Evolutionary conservation across 495 filamentous ascomycete genomes (phyloP), one percentile per base, ranked within the genome.

Genomic region (Lasiosphaeria miniovina): DNA sequence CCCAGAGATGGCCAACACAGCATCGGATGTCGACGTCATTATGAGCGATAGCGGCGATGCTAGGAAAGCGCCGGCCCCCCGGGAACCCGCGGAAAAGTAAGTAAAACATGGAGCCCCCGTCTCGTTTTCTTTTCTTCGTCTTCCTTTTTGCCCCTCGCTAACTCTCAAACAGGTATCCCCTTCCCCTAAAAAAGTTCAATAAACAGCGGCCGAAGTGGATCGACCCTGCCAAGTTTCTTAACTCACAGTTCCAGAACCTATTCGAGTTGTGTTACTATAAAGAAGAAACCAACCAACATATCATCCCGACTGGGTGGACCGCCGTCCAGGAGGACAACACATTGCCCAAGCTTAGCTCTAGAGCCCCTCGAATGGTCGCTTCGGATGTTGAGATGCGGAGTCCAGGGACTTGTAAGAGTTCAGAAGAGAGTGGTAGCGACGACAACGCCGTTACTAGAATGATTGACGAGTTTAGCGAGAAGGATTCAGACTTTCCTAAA

Each of bases 11-110:
- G 82, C 92, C 34, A 77, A 90, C 6, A 86, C 82, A 33, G 82
- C 85, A 38, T 91, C 91, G 24, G 91, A 94, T 69, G 84, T 81
- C 2, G 89, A 97, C 68, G 86, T 98, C 31, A 90, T 88, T 0
- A 93, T 95, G 90, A 82, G 81, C 10, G 88, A 93, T 62, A 77
- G 74, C 8, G 65, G 70, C 6, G 77, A 62, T 64, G 38, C 49
- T 3, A 64, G 55, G 65, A 72, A 60, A 17, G 36, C 58, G 6
- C 32, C 49, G 1, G 24, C 24, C 4, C 49, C 52, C 15, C 36
- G 62, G 9, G 38, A 34, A n/a, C 8, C 61, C 7, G 14, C 55
- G 3, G 35, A 62, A 24, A 52, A 62, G 69, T 70, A 61, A 62
- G 69, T 62, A 35, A 12, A 41, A 41, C 38, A 41, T 41, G 8